Evolutionary conservation across 352 stramenopile genomes (phyloP).

Genomic region (Phytophthora meadii): DNA sequence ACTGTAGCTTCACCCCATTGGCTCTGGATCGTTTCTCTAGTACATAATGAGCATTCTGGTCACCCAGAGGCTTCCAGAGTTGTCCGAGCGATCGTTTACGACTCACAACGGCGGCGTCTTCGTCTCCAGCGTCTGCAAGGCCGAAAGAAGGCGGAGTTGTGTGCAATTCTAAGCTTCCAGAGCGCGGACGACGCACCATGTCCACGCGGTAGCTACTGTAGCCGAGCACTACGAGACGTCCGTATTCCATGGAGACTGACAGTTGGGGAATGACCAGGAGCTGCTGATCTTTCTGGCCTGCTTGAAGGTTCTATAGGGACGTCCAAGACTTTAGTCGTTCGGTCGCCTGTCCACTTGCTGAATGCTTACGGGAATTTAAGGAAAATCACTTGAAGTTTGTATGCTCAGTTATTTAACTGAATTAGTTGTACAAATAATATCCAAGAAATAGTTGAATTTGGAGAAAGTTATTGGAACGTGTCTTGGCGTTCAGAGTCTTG

Average conservation of each 20-base stretch:
- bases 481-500: neutral
- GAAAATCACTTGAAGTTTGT: constrained; percentile 4
- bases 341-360: neutral
- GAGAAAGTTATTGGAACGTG: constrained; percentile 12
- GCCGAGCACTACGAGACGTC: constrained; percentile 81
- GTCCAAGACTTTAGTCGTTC: too few species aligned
- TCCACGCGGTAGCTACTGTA: constrained; percentile 88
- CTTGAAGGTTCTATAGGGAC: too few species aligned
- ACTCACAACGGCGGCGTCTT: constrained; percentile 11
- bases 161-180: constrained; percentile 11
- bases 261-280: constrained; percentile 23
- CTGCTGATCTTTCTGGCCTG: neutral
- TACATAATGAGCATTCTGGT: constrained; percentile 77
- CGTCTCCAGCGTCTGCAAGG: constrained; percentile 28
- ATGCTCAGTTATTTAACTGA: constrained; percentile 21
- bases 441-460: neutral
- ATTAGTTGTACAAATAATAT: neutral
- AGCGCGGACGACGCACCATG: constrained; percentile 40
- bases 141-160: constrained; percentile 41
- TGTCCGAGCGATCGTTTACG: constrained; percentile 61
- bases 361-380: neutral
- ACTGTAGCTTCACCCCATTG: constrained; percentile 60
- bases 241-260: constrained; percentile 66
- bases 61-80: constrained; percentile 75
- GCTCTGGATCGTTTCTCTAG: constrained; percentile 49